Conservation (phyloP, 139 green algal genomes). For the Volvox africanus region DNA sequence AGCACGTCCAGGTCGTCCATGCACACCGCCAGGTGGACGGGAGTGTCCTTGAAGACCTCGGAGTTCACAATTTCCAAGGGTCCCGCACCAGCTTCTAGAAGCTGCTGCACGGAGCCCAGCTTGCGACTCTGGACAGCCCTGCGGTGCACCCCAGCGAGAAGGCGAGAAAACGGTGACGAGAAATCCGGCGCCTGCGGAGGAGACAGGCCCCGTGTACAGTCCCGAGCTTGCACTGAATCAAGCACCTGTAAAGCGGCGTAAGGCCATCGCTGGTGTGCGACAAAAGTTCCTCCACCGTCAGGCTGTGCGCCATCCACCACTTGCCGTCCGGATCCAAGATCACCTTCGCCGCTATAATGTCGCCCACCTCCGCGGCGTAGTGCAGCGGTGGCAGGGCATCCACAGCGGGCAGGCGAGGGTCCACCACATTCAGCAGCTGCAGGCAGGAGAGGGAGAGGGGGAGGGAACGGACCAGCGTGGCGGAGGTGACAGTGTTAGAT, state of each 20-base stretch:
- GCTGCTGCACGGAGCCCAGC: background rate
- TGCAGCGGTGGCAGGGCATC: conserved; percentile 16
- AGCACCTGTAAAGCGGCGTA: conserved; percentile 27
- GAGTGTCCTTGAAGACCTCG: conserved; percentile 7
- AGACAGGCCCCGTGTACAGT: background rate
- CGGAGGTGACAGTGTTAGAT: background rate
- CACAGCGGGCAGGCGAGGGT: background rate
- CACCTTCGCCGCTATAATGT: background rate
- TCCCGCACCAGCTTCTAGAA: background rate
- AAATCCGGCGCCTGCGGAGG: background rate
- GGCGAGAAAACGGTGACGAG: background rate
- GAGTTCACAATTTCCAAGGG: background rate
- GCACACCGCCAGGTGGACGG: background rate
- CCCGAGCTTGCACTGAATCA: background rate
- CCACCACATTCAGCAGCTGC: background rate
- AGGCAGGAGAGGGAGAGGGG: background rate
- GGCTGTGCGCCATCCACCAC: background rate
- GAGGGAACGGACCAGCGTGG: background rate
- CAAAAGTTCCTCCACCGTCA: background rate
- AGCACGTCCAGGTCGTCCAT: background rate
- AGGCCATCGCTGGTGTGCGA: background rate
- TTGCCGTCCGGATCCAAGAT: background rate
- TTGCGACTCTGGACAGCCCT: background rate
- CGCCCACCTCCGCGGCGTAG: background rate
- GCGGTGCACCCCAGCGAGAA: background rate